Evolutionary conservation across 768 basidiomycete genomes (phyloP).

Genomic region (Melanogaster broomeanus): DNA sequence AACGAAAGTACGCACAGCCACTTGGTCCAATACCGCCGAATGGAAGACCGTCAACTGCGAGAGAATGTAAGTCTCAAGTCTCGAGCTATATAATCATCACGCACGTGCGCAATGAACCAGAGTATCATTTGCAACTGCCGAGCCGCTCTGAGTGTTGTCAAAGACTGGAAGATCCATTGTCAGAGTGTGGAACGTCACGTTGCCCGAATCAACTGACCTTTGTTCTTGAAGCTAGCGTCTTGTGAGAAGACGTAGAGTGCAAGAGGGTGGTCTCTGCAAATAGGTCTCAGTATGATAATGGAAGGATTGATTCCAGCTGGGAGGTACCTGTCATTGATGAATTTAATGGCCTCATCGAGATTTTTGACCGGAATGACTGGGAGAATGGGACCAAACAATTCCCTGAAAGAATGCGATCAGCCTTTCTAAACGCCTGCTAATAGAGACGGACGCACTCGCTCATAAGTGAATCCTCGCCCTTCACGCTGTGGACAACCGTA

Average conservation of each 20-base stretch:
- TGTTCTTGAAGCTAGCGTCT: conserved; percentile 56
- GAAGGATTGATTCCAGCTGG: neutral
- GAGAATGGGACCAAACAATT: conserved; percentile 83
- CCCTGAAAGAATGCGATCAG: conserved; percentile 43
- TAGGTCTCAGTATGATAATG: neutral
- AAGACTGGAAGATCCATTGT: conserved; percentile 47
- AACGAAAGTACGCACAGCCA: conserved; percentile 54
- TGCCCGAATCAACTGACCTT: conserved; percentile 42
- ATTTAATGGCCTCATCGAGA: conserved; percentile 70
- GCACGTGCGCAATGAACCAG: conserved; percentile 60
- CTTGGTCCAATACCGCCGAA: conserved; percentile 75
- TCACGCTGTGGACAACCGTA: conserved; percentile 68
- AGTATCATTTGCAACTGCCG: conserved; percentile 68
- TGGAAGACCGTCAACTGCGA: conserved; percentile 59
- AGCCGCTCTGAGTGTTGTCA: conserved; percentile 70
- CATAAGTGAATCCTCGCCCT: conserved; percentile 70
- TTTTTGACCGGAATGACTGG: conserved; percentile 73
- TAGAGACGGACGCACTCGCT: conserved; percentile 52
- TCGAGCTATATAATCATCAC: conserved; percentile 10
- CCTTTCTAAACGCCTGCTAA: neutral
- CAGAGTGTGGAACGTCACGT: neutral
- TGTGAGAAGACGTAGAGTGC: conserved; percentile 77
- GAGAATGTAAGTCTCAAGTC: neutral
- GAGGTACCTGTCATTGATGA: conserved; percentile 59
- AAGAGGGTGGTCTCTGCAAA: conserved; percentile 66